Percentiles rank a stretch among this genome's conserved stretches.
phyloP scores from a whole-genome alignment of 1,284 basidiomycete species.

The Garcileccinum viscosum region DNA sequence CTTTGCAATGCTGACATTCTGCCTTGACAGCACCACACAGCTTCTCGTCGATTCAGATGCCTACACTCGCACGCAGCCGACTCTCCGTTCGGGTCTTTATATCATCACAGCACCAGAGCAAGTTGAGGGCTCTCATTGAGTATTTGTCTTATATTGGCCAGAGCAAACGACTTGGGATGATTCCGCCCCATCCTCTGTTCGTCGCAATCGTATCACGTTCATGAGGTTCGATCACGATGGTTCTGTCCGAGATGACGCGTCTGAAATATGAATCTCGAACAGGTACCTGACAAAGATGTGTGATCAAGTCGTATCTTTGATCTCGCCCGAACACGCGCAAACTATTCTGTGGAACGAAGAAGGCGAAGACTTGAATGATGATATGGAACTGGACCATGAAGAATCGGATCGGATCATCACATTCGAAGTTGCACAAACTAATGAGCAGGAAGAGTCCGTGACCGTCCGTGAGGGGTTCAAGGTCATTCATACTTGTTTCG shows the following conservation, averaged over 20 bases:
- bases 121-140: constrained; percentile 23
- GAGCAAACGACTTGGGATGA: constrained; percentile 67
- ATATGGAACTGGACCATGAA: constrained; percentile 42
- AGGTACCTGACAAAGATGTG: constrained; percentile 64
- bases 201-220: constrained; percentile 62
- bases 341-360: constrained; percentile 51
- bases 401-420: constrained; percentile 55
- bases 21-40: constrained; percentile 20
- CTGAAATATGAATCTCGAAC: background rate
- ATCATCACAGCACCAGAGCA: constrained; percentile 34
- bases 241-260: background rate
- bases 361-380: constrained; percentile 35
- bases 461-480: constrained; percentile 47
- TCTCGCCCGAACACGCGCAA: constrained; percentile 52
- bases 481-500: constrained; percentile 32
- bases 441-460: constrained; percentile 63
- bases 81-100: constrained; percentile 60
- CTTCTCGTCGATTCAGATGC: constrained; percentile 32
- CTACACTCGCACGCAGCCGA: constrained; percentile 30
- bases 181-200: constrained; percentile 48
- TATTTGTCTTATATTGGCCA: constrained; percentile 66
- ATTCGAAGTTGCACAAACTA: constrained; percentile 62
- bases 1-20: background rate
- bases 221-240: constrained; percentile 52
- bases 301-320: constrained; percentile 56